Evolutionary conservation across 371 early-diverging fungal species (phyloP).

Genomic region (Mortierella sp.): DNA sequence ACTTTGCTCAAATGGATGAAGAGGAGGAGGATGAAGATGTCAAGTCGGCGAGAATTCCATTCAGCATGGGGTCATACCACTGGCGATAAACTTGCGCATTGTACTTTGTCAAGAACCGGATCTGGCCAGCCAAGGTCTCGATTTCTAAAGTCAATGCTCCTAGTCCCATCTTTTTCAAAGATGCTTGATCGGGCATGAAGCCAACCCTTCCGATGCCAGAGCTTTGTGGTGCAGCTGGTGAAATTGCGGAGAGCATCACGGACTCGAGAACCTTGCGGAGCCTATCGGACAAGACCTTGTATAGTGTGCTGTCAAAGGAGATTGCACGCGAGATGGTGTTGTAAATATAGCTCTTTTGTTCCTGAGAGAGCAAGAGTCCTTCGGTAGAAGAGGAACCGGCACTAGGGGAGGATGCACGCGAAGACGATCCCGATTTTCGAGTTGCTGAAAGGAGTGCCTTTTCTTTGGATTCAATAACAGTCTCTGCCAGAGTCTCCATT

Average conservation of each 20-base stretch:
- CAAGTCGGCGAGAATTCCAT: constrained; percentile 11
- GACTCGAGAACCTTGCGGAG: constrained; percentile 29
- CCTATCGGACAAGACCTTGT: constrained; percentile 25
- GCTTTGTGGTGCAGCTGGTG: not conserved
- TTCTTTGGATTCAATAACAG: constrained; percentile 45
- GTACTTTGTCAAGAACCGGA: constrained; percentile 42
- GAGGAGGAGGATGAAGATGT: constrained; percentile 2
- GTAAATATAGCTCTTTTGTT: constrained; percentile 22
- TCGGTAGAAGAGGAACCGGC: not conserved
- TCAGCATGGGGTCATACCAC: constrained; percentile 50
- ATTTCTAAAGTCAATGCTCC: constrained; percentile 26
- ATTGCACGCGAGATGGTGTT: constrained; percentile 22
- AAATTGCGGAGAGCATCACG: constrained; percentile 5
- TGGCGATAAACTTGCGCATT: constrained; percentile 41
- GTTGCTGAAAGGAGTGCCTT: constrained; percentile 14
- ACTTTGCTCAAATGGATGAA: not conserved
- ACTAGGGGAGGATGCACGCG: not conserved
- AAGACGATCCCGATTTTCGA: constrained; percentile 2
- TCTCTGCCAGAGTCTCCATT: constrained; percentile 19
- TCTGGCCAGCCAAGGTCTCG: constrained; percentile 24
- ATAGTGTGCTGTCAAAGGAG: constrained; percentile 37
- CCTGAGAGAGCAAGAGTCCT: constrained; percentile 20
- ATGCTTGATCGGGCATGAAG: constrained; percentile 19
- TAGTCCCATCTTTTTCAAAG: constrained; percentile 32
- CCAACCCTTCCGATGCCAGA: not conserved